These are phyloP conservation scores for Picea abies DNA, from an alignment of 83 land plant species.

Conservation along the genomic window DNA sequence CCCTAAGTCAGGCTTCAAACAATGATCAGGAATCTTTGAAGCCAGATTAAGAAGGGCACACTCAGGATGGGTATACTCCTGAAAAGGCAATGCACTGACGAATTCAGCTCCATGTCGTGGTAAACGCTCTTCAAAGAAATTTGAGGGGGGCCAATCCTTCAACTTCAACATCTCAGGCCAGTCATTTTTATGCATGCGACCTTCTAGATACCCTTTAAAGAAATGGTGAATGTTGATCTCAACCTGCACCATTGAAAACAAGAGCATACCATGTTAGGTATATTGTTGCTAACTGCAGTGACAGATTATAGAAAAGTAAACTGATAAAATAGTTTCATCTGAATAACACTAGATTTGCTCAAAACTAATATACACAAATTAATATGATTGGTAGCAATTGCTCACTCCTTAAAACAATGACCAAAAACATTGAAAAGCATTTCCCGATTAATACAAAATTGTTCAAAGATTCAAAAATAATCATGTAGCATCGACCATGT, in stretches of 20 bases:
- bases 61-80: constrained; percentile 47
- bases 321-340: not conserved
- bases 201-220: constrained; percentile 48
- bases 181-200: constrained; percentile 31
- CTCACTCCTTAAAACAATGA: not conserved
- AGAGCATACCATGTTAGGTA: not conserved
- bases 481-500: not conserved
- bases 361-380: not conserved
- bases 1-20: constrained; percentile 58
- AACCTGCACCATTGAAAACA: constrained; percentile 34
- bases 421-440: not conserved
- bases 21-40: constrained; percentile 36
- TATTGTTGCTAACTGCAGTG: not conserved
- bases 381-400: not conserved
- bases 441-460: not conserved
- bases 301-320: not conserved
- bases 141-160: too few relatives aligned
- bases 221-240: constrained; percentile 41
- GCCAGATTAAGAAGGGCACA: constrained; percentile 47
- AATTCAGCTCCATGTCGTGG: constrained; percentile 58
- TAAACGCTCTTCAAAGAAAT: constrained; percentile 44
- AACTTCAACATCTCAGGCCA: constrained; percentile 66
- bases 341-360: not conserved
- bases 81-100: constrained; percentile 41
- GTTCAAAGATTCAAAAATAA: not conserved